These are phyloP conservation scores for Prunus fruticosa DNA, from an alignment of 306 rosid genomes.

Conservation along the genomic window DNA sequence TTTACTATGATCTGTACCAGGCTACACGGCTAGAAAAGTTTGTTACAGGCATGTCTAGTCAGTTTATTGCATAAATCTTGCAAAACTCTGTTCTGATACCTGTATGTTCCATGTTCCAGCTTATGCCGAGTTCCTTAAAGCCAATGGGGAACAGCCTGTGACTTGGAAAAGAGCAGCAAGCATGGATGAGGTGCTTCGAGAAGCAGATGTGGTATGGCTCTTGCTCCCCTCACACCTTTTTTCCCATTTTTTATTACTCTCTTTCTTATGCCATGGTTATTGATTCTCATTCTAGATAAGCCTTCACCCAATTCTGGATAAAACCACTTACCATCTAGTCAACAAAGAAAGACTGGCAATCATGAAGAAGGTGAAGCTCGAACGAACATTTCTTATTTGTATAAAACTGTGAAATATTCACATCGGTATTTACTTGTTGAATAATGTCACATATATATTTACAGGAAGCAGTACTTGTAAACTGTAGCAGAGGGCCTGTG, in stretches of 20 bases:
- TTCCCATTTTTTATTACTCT: background rate
- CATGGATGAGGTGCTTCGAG: constrained; percentile 95
- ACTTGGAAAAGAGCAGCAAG: constrained; percentile 90
- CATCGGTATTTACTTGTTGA: background rate
- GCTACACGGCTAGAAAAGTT: constrained; percentile 90
- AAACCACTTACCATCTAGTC: constrained; percentile 92
- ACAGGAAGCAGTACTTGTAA: constrained; percentile 90
- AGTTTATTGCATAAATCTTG: background rate
- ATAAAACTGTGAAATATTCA: background rate
- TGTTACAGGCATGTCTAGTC: constrained; percentile 73
- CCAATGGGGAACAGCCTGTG: constrained; percentile 86
- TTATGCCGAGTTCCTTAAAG: constrained; percentile 75
- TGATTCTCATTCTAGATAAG: constrained; percentile 64
- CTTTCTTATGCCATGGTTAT: constrained; percentile 16
- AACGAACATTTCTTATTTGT: constrained; percentile 6
- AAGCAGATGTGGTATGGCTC: constrained; percentile 77
- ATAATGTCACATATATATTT: constrained; percentile 7
- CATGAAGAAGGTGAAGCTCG: constrained; percentile 81
- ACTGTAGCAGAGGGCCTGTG: constrained; percentile 98
- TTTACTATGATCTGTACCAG: constrained; percentile 94
- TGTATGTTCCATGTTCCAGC: constrained; percentile 49
- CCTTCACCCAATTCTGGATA: constrained; percentile 93
- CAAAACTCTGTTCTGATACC: constrained; percentile 17
- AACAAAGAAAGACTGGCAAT: constrained; percentile 81
- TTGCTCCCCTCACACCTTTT: background rate